A percentile compares a stretch with the other conserved stretches of the same genome.
These are phyloP conservation scores for Micromonas commoda DNA, from an alignment of 139 green algal species.

Conservation along the genomic window DNA sequence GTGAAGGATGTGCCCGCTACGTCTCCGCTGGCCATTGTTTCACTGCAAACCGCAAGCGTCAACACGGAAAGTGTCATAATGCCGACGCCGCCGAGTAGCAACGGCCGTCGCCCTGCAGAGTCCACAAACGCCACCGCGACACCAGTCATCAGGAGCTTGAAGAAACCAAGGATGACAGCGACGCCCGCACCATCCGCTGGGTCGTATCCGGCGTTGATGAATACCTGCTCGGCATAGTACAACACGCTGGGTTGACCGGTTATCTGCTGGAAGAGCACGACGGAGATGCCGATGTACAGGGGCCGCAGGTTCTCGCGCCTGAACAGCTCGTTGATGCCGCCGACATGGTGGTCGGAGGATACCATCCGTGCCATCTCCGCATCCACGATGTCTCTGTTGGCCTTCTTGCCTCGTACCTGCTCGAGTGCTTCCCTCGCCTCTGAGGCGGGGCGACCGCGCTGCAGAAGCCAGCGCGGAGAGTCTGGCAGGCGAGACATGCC, in stretches of 20 bases:
- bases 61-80: slow-evolving; percentile 61
- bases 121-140: slow-evolving; percentile 74
- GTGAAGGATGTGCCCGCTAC: slow-evolving; percentile 3
- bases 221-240: slow-evolving; percentile 73
- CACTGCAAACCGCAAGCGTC: slow-evolving; percentile 31
- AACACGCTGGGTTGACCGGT: slow-evolving; percentile 88
- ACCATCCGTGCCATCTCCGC: not conserved
- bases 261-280: slow-evolving; percentile 82
- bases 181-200: slow-evolving; percentile 28
- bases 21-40: not conserved
- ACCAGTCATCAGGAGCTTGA: slow-evolving; percentile 83
- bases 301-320: not conserved
- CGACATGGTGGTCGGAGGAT: not conserved
- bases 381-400: not conserved
- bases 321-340: not conserved
- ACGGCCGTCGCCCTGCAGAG: slow-evolving; percentile 60
- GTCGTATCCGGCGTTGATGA: not conserved
- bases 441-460: slow-evolving; percentile 27
- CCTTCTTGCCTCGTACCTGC: not conserved
- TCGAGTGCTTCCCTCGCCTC: not conserved
- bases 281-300: slow-evolving; percentile 36
- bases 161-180: slow-evolving; percentile 66
- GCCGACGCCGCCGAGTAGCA: slow-evolving; percentile 72
- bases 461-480: slow-evolving; percentile 78
- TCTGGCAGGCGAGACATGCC: slow-evolving; percentile 67